phyloP scores from a whole-genome alignment of 257 asterid genomes.

The Cinchona pubescens region DNA sequence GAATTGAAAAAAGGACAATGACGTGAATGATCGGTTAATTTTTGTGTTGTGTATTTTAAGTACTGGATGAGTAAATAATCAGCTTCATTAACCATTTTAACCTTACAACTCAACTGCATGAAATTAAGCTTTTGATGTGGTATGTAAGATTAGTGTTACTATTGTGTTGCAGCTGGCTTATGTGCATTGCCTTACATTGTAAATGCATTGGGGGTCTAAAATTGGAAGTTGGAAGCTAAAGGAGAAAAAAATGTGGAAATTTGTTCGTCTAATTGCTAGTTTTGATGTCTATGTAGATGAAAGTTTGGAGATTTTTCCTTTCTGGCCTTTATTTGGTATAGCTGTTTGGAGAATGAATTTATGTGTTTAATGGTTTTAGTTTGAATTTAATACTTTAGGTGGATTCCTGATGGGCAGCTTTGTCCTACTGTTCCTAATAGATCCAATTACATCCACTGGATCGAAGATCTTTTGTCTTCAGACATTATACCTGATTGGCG shows the following conservation, averaged over 20 bases:
- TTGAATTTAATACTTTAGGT: conserved; percentile 48
- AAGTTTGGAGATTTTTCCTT: neutral
- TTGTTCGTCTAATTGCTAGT: neutral
- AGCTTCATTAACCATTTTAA: neutral
- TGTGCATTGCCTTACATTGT: neutral
- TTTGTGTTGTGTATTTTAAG: too few relatives aligned
- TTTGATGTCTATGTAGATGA: neutral
- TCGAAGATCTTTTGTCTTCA: conserved; percentile 75
- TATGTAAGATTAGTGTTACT: neutral
- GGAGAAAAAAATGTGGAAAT: too few relatives aligned
- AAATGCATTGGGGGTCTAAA: neutral
- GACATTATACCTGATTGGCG: conserved; percentile 41
- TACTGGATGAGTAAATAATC: neutral
- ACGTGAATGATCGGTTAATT: neutral
- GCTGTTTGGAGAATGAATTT: neutral
- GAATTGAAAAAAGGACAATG: too few relatives aligned
- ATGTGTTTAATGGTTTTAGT: neutral
- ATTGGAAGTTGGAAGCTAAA: neutral
- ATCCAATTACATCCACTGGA: conserved; percentile 93
- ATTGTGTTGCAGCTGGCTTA: conserved; percentile 1
- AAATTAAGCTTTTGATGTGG: neutral
- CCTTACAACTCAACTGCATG: neutral
- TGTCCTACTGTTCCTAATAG: conserved; percentile 96
- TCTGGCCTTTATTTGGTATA: too few relatives aligned
- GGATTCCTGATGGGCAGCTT: conserved; percentile 98